Evolutionary conservation across 176 grass and related monocot species (phyloP), one percentile per base, ranked within the genome.

Genomic region (Lolium rigidum): DNA sequence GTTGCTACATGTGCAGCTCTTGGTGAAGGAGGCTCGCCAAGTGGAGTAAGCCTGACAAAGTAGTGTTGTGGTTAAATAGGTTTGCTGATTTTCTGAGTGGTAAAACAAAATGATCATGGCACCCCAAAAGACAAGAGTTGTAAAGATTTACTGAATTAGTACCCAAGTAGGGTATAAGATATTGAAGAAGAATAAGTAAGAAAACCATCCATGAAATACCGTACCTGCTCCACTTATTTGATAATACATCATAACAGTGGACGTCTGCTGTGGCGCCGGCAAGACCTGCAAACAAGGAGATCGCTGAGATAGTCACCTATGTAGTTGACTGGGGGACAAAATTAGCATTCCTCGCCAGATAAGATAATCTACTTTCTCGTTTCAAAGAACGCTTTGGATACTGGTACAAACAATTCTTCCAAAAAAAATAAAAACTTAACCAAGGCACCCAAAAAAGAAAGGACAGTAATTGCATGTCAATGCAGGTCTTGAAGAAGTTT

Each of bases 1-100:
- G 97, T 96, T 83, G 97, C 97, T 55, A 97, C 94, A 97, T 99
- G 97, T 70, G 94, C 97, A 83, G 97, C 97, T 86, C 97, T 94
- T 55, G 97, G 97, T 77, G 97, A 94, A 77, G 97, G 97, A 78
- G 97, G 97, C 82, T 99, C 97, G 0, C 97, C 97, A 46, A 94
- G 87, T 79, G 97, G 97, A 74, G 94, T 99, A 60, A 99, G 90
- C 89, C 97, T 99, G 86, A 78, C 66, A 89, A 56, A 69, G 21
- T 82, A 63, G n/a, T 63, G 25, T 48, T 49, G 17, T 72, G 60
- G 54, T 88, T 37, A 83, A 43, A 90, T 56, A 85, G 58, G 44
- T 24, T 80, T 18, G 3, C 63, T 76, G 24, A 38, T 47, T 77
- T 54, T 62, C 13, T 52, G 5, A 25, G 14, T 72, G 54, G 66